Conservation (phyloP, 805 yeast species). For the Yamadazyma nakazawae region DNA sequence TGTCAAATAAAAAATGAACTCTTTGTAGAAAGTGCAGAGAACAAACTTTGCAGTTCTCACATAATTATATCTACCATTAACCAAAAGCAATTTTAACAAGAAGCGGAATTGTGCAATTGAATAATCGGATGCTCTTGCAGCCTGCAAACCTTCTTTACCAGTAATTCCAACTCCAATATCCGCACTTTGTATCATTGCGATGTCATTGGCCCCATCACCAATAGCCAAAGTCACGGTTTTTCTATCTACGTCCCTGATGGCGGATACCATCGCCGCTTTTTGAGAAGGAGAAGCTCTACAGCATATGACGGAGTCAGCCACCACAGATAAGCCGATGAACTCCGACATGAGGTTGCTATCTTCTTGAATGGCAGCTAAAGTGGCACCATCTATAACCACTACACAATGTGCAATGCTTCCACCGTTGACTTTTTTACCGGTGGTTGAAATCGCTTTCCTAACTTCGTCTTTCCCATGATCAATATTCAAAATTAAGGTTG, state of each 20-base stretch:
- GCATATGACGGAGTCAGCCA: constrained; percentile 86
- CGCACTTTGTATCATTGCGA: constrained; percentile 98
- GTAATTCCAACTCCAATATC: constrained; percentile 97
- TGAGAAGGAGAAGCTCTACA: constrained; percentile 98
- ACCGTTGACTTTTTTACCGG: constrained; percentile 66
- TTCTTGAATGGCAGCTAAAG: constrained; percentile 67
- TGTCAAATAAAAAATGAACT: constrained; percentile 80
- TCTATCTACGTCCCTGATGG: constrained; percentile 69
- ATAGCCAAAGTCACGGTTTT: constrained; percentile 84
- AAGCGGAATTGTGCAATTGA: constrained; percentile 93
- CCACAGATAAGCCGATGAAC: constrained; percentile 80
- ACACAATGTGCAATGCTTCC: constrained; percentile 92
- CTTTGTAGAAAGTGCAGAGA: constrained; percentile 92
- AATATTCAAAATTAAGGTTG: constrained; percentile 67
- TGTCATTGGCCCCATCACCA: constrained; percentile 99
- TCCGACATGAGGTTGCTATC: constrained; percentile 70
- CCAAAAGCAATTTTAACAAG: constrained; percentile 75
- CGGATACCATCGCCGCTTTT: constrained; percentile 83
- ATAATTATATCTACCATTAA: constrained; percentile 95
- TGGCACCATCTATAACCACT: constrained; percentile 90
- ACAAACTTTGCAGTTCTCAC: constrained; percentile 89
- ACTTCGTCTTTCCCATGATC: constrained; percentile 52
- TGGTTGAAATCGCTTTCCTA: constrained; percentile 66
- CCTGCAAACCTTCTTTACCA: constrained; percentile 95
- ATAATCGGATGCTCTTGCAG: constrained; percentile 92